Conservation (phyloP, 1,284 basidiomycete genomes). For the Cutaneotrichosporon sp. region DNA sequence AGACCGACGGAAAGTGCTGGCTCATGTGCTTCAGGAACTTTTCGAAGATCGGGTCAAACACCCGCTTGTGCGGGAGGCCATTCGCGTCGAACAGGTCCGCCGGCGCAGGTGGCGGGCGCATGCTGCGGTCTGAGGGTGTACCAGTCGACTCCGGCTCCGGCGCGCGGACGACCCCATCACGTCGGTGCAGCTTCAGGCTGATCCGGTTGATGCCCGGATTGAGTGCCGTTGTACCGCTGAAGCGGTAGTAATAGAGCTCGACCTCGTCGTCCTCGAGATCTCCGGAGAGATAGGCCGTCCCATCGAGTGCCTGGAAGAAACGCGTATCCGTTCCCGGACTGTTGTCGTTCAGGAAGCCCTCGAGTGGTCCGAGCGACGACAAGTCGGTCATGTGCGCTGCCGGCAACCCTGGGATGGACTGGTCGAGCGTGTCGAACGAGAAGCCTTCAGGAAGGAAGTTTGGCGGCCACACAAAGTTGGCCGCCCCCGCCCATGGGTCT, state of each 20-base stretch:
- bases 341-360: constrained; percentile 16
- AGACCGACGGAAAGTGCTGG: constrained; percentile 53
- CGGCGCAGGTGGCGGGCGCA: constrained; percentile 24
- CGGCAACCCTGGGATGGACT: background rate
- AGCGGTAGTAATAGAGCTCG: constrained; percentile 54
- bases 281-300: constrained; percentile 53
- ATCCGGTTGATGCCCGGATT: constrained; percentile 55
- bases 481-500: background rate
- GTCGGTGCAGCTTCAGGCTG: constrained; percentile 52
- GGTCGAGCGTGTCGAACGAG: constrained; percentile 10
- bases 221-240: constrained; percentile 51
- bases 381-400: background rate
- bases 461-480: constrained; percentile 14
- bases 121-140: constrained; percentile 14
- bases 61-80: constrained; percentile 49
- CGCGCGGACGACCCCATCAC: background rate
- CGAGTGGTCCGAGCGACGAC: background rate
- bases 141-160: constrained; percentile 29
- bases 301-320: constrained; percentile 50
- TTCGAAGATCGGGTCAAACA: constrained; percentile 51
- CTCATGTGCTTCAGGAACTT: constrained; percentile 51
- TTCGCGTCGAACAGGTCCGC: constrained; percentile 47
- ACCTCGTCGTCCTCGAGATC: constrained; percentile 52
- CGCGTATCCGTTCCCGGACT: constrained; percentile 36
- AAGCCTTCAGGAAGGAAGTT: constrained; percentile 14